These are phyloP conservation scores for Kluyveromyces siamensis DNA, from an alignment of 805 yeast genomes.

Conservation along the genomic window DNA sequence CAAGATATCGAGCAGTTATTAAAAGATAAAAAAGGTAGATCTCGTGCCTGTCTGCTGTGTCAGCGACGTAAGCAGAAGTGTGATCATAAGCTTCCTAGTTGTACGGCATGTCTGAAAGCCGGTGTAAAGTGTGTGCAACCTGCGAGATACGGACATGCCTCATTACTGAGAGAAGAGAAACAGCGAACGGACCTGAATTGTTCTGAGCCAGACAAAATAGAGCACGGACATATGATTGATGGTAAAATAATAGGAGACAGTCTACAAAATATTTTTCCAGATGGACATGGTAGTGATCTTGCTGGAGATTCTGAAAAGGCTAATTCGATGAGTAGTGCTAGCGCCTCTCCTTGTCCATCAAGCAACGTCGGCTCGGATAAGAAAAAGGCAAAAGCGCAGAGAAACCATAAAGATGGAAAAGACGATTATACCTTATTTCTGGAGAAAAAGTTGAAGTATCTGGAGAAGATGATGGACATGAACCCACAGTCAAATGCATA, in stretches of 20 bases:
- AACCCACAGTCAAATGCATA: conserved; percentile 19
- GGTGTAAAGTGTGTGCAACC: conserved; percentile 58
- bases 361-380: not conserved
- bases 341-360: not conserved
- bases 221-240: not conserved
- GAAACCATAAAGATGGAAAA: conserved; percentile 22
- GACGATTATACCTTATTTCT: conserved; percentile 50
- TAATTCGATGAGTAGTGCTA: conserved; percentile 1
- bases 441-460: conserved; percentile 43
- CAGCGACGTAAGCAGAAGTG: conserved; percentile 55
- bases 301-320: not conserved
- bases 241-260: not conserved
- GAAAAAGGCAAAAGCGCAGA: not conserved
- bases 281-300: not conserved
- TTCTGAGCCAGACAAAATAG: too few relatives aligned
- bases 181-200: not conserved
- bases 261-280: not conserved
- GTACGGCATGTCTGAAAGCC: conserved; percentile 59
- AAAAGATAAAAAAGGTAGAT: conserved; percentile 44
- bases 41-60: conserved; percentile 48
- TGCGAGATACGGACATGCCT: conserved; percentile 35
- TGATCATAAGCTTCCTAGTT: conserved; percentile 55
- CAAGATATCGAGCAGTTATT: conserved; percentile 21
- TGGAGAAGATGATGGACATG: conserved; percentile 37
- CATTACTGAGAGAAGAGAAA: not conserved